phyloP scores from a whole-genome alignment of 192 early-diverging fungal species.

The Helicostylum pulchrum region DNA sequence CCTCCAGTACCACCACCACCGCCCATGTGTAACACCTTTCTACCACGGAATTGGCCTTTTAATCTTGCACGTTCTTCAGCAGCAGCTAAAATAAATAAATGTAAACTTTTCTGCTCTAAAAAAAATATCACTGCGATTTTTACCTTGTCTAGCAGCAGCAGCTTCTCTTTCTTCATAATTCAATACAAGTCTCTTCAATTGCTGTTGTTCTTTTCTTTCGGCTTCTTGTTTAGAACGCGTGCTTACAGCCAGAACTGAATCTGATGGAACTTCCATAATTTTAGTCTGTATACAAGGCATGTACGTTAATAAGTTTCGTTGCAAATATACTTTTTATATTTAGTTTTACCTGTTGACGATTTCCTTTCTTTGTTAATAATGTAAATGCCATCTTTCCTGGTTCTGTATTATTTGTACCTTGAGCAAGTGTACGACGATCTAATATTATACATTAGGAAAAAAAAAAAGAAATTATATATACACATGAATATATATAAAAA shows the following conservation, averaged over 20 bases:
- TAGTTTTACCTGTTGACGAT: constrained; percentile 65
- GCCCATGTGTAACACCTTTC: constrained; percentile 32
- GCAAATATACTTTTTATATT: background rate
- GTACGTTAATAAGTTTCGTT: background rate
- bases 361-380: constrained; percentile 80
- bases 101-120: background rate
- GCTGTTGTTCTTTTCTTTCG: constrained; percentile 81
- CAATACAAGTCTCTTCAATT: constrained; percentile 89
- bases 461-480: background rate
- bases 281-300: constrained; percentile 44
- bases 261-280: constrained; percentile 72
- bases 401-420: constrained; percentile 20
- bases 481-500: background rate
- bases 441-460: background rate
- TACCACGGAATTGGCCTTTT: constrained; percentile 11
- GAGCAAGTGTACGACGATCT: constrained; percentile 28
- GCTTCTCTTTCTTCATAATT: constrained; percentile 83
- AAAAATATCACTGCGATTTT: background rate
- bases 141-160: constrained; percentile 34
- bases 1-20: constrained; percentile 10
- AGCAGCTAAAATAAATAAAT: constrained; percentile 10
- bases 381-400: constrained; percentile 70
- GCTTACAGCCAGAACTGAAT: constrained; percentile 79
- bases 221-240: constrained; percentile 84
- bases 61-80: constrained; percentile 28